Base-by-base conservation (phyloP, 1,284 basidiomycete species). In the Neonothopanus nambi region DNA sequence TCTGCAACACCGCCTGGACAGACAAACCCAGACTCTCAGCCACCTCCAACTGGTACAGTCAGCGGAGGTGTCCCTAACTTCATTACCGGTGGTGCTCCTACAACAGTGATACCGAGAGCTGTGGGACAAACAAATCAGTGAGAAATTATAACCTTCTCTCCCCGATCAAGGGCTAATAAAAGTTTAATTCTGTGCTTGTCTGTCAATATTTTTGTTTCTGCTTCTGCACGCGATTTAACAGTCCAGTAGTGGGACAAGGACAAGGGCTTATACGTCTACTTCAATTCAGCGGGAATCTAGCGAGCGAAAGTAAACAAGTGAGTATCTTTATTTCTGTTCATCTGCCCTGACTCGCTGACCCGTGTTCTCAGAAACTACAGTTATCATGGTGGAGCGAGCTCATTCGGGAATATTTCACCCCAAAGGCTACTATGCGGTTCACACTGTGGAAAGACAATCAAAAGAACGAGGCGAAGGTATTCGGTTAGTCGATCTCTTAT, bases 371-470 rank as follows among this genome's bases (percentile, higher is more conserved):
- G 78, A 85, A 85, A 76, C 64, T 81, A 48, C 76, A 80, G 59
- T 68, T 85, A 45, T 72, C 77, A 13, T 86, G 78, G 71, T 91
- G 89, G 89, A 73, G 73, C 9, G 70, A 70, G 1, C 59, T 88
- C 21, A 78, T 89, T 54, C 73, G 73, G 41, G 79, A 82, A 11
- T 91, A 82, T 60, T 91, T 90, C 62, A 79, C 80, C 8, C 76
- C 79, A 2, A 80, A 79, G 55, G 82, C 87, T 15, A 68, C 79
- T 42, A 80, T 90, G 77, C 87, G 85, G 66, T 76, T 91, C 58
- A 90, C 87, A 6, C 68, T 91, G 21, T 91, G 89, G 89, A 89
- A 88, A 65, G 88, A 90, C 65, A 89, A 85, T 61, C 80, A 84
- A 62, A 77, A 75, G 59, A 78, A 76, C 36, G 89, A 91, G 64